Evolutionary conservation across 305 asterid genomes (phyloP).

Genomic region (Rubia peregrina): DNA sequence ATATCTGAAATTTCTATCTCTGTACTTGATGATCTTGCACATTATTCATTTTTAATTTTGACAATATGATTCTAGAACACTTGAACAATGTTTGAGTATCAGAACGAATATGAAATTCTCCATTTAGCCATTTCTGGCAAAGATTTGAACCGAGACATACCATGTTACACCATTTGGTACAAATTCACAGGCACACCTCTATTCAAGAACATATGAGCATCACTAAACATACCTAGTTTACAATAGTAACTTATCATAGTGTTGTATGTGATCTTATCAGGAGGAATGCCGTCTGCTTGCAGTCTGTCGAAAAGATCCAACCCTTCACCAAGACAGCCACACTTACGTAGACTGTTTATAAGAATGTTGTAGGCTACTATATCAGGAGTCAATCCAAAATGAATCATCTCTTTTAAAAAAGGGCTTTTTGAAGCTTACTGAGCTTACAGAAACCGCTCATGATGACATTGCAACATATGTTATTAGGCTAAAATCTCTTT

Average conservation of each 20-base stretch:
- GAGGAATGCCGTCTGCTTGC: conserved; percentile 44
- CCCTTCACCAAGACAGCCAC: conserved; percentile 47
- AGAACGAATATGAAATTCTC: conserved; percentile 5
- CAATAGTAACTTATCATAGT: conserved; percentile 59
- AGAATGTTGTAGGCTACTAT: conserved; percentile 59
- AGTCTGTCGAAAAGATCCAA: conserved; percentile 46
- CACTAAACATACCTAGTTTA: conserved; percentile 44
- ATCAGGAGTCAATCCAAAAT: conserved; percentile 67
- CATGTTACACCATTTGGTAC: conserved; percentile 60
- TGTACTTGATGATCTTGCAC: not conserved
- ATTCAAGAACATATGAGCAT: conserved; percentile 47
- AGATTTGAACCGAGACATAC: conserved; percentile 43
- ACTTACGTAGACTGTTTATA: conserved; percentile 70
- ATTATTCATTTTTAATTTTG: not conserved
- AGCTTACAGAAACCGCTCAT: conserved; percentile 50
- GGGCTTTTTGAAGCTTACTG: conserved; percentile 63
- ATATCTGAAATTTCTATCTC: not conserved
- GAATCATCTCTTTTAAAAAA: conserved; percentile 55
- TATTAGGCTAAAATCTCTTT: conserved; percentile 44
- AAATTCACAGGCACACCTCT: conserved; percentile 52
- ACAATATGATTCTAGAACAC: not conserved
- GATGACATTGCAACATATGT: conserved; percentile 55
- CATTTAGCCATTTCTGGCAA: conserved; percentile 28
- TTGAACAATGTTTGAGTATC: not conserved
- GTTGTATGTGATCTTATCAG: conserved; percentile 63